Evolutionary conservation across 2,329 filamentous ascomycete genomes (phyloP).

Genomic region (Sarocladium oryzae): DNA sequence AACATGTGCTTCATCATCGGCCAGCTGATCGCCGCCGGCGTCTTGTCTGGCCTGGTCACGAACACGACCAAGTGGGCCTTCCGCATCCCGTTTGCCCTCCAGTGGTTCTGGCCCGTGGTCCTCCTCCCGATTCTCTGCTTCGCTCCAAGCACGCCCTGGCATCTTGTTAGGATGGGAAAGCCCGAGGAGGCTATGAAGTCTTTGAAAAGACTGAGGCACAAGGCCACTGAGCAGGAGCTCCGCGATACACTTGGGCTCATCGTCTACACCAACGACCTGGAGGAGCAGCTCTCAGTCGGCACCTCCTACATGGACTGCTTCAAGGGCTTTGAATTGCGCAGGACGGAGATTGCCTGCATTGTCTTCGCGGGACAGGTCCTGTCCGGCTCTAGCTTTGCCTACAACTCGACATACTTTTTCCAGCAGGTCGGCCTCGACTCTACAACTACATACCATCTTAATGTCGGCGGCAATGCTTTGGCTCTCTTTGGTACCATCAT

Average conservation of each 20-base stretch:
- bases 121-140: constrained; percentile 29
- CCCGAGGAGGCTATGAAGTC: background rate
- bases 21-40: constrained; percentile 28
- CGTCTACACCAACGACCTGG: constrained; percentile 66
- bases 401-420: constrained; percentile 34
- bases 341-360: constrained; percentile 33
- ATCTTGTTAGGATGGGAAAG: constrained; percentile 9
- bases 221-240: constrained; percentile 5
- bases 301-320: constrained; percentile 37
- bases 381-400: constrained; percentile 27
- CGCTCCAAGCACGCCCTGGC: constrained; percentile 27
- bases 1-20: constrained; percentile 37
- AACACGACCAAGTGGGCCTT: constrained; percentile 29
- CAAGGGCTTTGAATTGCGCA: constrained; percentile 33
- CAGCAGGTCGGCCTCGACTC: constrained; percentile 27
- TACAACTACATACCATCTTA: constrained; percentile 25
- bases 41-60: constrained; percentile 13
- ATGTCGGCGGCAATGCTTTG: constrained; percentile 29
- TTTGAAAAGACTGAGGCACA: constrained; percentile 8
- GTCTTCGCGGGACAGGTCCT: constrained; percentile 30
- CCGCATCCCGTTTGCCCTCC: constrained; percentile 34
- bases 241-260: constrained; percentile 3
- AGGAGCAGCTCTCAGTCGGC: constrained; percentile 61
- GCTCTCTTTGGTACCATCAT: constrained; percentile 34
- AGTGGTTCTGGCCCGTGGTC: constrained; percentile 35